Base-by-base conservation (phyloP, 257 asterid species). In the Scutellaria baicalensis region DNA sequence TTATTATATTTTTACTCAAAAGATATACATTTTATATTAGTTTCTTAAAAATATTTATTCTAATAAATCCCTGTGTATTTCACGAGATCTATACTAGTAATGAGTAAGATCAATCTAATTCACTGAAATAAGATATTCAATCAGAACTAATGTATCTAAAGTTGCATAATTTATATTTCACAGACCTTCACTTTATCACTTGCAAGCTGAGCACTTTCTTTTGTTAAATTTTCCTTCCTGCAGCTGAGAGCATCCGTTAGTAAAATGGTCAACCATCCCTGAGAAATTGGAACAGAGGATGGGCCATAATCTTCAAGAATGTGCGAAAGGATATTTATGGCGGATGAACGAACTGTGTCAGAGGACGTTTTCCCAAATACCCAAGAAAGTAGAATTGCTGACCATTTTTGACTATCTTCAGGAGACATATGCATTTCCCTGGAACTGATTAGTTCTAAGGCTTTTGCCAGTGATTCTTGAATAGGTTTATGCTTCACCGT, bases 241-340 rank as follows among this genome's bases (percentile, higher is more conserved):
- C 78, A 79, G 78, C 74, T 84, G 64, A 94, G 83, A 73, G 86
- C 69, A 75, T 94, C 95, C 14, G 84, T 79, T 47, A 94, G 80
- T 79, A 91, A 79, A 66, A 94, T 64, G 70, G 93, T 85, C 76
- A 94, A 81, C 99, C 99, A 94, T 79, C 93, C 99, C 82, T 94
- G 99, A 80, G 99, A 91, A 70, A 91, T 91, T 23, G 95, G 90
- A 54, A 94, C 44, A 40, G 97, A 82, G 36, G 97, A 91, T 64
- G 97, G 97, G 64, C 99, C 99, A 78, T 87, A 94, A 80, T 91
- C 99, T 79, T 94, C 97, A 75, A 94, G 97, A 80, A 94, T 80
- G 77, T 71, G 89, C 11, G 97, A 85, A 73, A 94, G 95, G 75
- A 94, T 91, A 75, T 78, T 85, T 79, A 86, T 86, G 58, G 99